These are phyloP conservation scores for Aspergillus latus DNA, from an alignment of 2,329 filamentous ascomycete genomes.

Conservation along the genomic window DNA sequence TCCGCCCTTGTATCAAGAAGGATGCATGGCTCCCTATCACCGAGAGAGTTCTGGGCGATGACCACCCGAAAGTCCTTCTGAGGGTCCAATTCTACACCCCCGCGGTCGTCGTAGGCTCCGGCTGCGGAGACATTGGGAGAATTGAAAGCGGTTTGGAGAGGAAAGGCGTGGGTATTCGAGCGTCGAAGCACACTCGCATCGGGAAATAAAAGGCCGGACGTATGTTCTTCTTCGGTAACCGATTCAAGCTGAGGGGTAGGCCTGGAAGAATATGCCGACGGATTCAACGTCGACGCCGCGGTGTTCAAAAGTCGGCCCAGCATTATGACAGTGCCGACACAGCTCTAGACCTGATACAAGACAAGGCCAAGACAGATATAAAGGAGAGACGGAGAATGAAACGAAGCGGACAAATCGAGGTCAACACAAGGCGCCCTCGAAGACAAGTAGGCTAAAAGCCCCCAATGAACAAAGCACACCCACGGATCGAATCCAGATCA, in stretches of 20 bases:
- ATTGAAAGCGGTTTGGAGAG: conserved; percentile 42
- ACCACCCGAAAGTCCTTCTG: conserved; percentile 48
- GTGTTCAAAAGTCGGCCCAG: conserved; percentile 46
- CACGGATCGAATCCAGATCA: conserved; percentile 10
- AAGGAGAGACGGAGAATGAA: background rate
- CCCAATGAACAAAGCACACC: background rate
- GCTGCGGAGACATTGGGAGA: conserved; percentile 45
- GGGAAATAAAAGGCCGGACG: conserved; percentile 49
- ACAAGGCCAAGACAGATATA: conserved; percentile 8
- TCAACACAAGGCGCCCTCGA: background rate
- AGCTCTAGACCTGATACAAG: conserved; percentile 12
- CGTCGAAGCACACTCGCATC: conserved; percentile 45
- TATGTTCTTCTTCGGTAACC: conserved; percentile 51
- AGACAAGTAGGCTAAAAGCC: background rate
- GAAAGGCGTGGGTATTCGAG: conserved; percentile 43
- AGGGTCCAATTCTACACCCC: conserved; percentile 47
- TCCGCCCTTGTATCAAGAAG: conserved; percentile 45
- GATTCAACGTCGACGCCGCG: conserved; percentile 46
- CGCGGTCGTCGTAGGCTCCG: conserved; percentile 49
- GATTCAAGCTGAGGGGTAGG: conserved; percentile 45
- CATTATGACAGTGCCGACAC: conserved; percentile 32
- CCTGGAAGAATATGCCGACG: conserved; percentile 40
- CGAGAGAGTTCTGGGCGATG: conserved; percentile 50
- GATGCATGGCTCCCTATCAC: conserved; percentile 50
- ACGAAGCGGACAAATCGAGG: conserved; percentile 1